Evolutionary conservation across 768 basidiomycete species (phyloP), one percentile per base, ranked within the genome.

Genomic region (Lentinus brumalis): DNA sequence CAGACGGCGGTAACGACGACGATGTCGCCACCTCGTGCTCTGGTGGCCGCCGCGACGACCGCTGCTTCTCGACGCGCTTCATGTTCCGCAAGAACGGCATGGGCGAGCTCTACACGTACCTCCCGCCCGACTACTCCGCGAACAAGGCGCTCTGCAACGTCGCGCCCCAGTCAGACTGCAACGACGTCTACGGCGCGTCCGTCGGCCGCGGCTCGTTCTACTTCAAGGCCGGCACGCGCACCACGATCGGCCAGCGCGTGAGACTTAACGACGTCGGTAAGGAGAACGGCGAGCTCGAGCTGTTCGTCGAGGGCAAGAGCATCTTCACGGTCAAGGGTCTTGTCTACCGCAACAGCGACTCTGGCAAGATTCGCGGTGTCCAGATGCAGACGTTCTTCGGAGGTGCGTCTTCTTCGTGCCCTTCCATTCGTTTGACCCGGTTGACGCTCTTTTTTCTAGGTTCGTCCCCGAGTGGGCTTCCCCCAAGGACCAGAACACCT

Each of bases 381-480:
- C 84, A 85, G 71, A 82, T 86, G 79, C 86, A 91, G 75, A 87
- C 88, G n/a, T 91, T 91, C 82, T 91, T 92, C 65, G 88, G 88
- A 50, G 87, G 85, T 82, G 68, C 61, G 77, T 74, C 60, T 32
- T 32, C 16, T 5, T 58, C 45, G 70, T 56, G 68, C 66, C 45
- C 39, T 29, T 47, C 58, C n/a, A 51, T 29, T 54, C 29, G 14
- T 11, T 46, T 26, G 7, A 51, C 51, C 14, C 39, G 26, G 59
- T 30, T 18, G 66, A 66, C 8, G 47, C 26, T 53, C 44, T 30
- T 9, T 51, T 29, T 52, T n/a, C 29, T 67, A 81, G 84, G 87
- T 59, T 77, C 77, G 39, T 72, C 74, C 11, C 71, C 0, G 71
- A 75, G 26, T 90, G 77, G 76, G 88, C 85, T 16, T 82, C 84